A percentile compares a stretch with the other conserved stretches of the same genome.
phyloP scores from a whole-genome alignment of 257 asterid genomes.

The Fraxinus quadrangulata region DNA sequence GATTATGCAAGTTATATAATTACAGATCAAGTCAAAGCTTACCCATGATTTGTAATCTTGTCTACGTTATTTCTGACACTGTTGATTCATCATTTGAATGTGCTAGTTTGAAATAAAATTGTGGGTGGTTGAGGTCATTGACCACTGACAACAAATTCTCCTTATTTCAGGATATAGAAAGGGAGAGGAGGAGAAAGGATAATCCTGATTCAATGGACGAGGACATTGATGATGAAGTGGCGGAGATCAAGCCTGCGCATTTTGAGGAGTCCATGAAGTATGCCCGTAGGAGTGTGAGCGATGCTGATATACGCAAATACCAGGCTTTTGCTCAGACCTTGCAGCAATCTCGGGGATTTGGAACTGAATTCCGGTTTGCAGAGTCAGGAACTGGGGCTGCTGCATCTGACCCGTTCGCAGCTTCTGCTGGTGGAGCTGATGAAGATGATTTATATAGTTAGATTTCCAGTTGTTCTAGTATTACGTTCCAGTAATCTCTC shows the following conservation, averaged over 20 bases:
- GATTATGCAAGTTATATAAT: background rate
- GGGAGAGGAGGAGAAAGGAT: slow-evolving; percentile 44
- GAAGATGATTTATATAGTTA: slow-evolving; percentile 57
- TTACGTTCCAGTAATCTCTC: background rate
- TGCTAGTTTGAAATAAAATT: background rate
- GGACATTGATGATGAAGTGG: slow-evolving; percentile 52
- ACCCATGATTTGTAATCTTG: background rate
- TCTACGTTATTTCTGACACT: background rate
- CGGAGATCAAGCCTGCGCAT: slow-evolving; percentile 59
- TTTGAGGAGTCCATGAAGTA: slow-evolving; percentile 72
- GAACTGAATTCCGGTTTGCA: slow-evolving; percentile 51
- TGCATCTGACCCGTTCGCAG: slow-evolving; percentile 49
- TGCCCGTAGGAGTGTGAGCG: slow-evolving; percentile 67
- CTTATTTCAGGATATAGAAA: slow-evolving; percentile 53
- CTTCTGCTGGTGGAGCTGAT: slow-evolving; percentile 49
- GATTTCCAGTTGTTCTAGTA: background rate
- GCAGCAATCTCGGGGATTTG: slow-evolving; percentile 69
- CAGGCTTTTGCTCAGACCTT: slow-evolving; percentile 68
- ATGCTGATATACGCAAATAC: slow-evolving; percentile 62
- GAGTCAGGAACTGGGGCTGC: slow-evolving; percentile 41
- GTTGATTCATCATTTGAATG: background rate
- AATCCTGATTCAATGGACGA: slow-evolving; percentile 68
- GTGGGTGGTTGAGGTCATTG: background rate
- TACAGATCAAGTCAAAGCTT: background rate
- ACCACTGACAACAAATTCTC: background rate